Conservation (phyloP, 2,329 filamentous ascomycete genomes). For the Proliferodiscus dingleyae region DNA sequence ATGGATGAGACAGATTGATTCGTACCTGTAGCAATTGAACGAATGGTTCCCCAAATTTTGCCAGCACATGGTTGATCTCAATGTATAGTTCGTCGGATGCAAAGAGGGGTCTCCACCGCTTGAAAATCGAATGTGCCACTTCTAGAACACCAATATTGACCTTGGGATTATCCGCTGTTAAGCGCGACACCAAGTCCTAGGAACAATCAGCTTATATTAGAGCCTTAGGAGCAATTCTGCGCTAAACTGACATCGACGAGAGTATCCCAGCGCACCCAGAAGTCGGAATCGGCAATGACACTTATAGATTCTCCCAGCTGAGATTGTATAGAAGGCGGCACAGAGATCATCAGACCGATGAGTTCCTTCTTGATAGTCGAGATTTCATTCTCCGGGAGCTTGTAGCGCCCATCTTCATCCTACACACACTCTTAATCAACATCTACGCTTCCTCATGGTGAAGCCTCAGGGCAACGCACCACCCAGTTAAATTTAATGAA, state of each 20-base stretch:
- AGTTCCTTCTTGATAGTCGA: constrained; percentile 88
- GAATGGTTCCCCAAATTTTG: constrained; percentile 79
- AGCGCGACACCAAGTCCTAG: constrained; percentile 79
- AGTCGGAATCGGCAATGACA: constrained; percentile 95
- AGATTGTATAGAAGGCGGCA: constrained; percentile 80
- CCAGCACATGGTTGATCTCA: constrained; percentile 93
- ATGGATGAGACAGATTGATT: constrained; percentile 11
- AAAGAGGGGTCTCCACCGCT: constrained; percentile 90
- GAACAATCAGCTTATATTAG: constrained; percentile 15
- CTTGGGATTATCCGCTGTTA: constrained; percentile 75
- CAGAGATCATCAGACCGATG: constrained; percentile 92
- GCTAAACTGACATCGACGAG: constrained; percentile 64
- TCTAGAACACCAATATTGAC: constrained; percentile 92
- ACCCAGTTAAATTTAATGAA: constrained; percentile 94
- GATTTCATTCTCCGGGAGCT: constrained; percentile 78
- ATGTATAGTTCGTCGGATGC: constrained; percentile 87
- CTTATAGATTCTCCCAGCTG: constrained; percentile 96
- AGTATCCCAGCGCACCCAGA: constrained; percentile 95
- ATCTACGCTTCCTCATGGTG: not conserved
- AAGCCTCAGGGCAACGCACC: constrained; percentile 42
- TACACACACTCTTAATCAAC: constrained; percentile 30
- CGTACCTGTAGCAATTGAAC: constrained; percentile 70
- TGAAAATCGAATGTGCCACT: constrained; percentile 97
- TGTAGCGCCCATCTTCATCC: constrained; percentile 93
- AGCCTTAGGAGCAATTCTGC: not conserved